A percentile compares a stretch with the other conserved stretches of the same genome.
phyloP scores from a whole-genome alignment of 805 yeast species.

The Pichia gijzeniarum region DNA sequence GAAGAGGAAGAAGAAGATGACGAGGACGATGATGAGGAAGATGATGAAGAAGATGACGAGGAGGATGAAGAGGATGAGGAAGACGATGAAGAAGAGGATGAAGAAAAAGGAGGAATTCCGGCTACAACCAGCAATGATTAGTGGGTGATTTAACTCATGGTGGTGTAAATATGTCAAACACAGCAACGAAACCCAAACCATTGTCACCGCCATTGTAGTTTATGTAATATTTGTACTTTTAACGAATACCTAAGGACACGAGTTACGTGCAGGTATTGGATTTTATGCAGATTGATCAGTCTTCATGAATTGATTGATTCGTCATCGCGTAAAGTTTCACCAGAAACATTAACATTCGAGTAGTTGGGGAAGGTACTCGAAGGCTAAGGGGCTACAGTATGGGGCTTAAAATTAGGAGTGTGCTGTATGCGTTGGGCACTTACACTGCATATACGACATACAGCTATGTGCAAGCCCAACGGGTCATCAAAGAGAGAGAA shows the following conservation, averaged over 20 bases:
- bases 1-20: conserved; percentile 11
- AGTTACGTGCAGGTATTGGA: too few relatives aligned
- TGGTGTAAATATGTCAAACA: too few relatives aligned
- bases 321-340: too few relatives aligned
- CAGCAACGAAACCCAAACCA: too few relatives aligned
- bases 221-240: too few relatives aligned
- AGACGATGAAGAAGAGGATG: conserved; percentile 6
- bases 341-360: too few relatives aligned
- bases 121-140: not conserved
- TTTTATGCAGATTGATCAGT: too few relatives aligned
- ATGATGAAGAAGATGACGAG: not conserved
- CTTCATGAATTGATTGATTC: too few relatives aligned
- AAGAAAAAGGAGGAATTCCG: conserved; percentile 1
- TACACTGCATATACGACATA: conserved; percentile 64
- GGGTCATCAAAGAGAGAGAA: conserved; percentile 44
- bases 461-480: conserved; percentile 48
- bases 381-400: not conserved
- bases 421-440: conserved; percentile 37
- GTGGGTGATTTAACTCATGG: not conserved
- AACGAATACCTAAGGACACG: too few relatives aligned
- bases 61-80: conserved; percentile 6
- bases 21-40: not conserved
- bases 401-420: conserved; percentile 20
- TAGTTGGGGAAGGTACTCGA: too few relatives aligned
- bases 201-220: too few relatives aligned